Evolutionary conservation across 2,329 filamentous ascomycete species (phyloP).

Genomic region (Ophiostoma himal-ulmi): DNA sequence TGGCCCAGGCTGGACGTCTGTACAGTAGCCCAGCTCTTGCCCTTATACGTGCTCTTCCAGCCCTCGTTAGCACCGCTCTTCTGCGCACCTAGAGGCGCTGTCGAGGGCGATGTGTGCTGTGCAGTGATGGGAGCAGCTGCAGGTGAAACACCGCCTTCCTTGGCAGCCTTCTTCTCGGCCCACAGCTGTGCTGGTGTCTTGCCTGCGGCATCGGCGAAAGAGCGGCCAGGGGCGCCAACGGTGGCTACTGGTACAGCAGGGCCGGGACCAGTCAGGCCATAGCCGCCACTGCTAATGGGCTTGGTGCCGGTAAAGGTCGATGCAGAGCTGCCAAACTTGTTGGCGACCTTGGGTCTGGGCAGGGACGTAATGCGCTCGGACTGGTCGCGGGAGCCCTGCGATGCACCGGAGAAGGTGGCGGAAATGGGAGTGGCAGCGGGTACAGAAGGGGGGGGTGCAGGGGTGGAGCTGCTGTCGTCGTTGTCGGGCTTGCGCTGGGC

Average conservation of each 20-base stretch:
- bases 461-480: slow-evolving; percentile 4
- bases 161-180: slow-evolving; percentile 87
- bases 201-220: slow-evolving; percentile 88
- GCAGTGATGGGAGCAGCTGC: slow-evolving; percentile 27
- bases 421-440: neutral
- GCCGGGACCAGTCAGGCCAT: slow-evolving; percentile 59
- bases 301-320: slow-evolving; percentile 74
- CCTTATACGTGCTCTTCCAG: slow-evolving; percentile 88
- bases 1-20: slow-evolving; percentile 67
- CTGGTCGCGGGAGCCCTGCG: slow-evolving; percentile 67
- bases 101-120: slow-evolving; percentile 29
- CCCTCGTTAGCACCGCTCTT: slow-evolving; percentile 63
- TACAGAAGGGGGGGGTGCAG: slow-evolving; percentile 32
- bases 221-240: slow-evolving; percentile 77
- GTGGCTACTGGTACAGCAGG: slow-evolving; percentile 51
- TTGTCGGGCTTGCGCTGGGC: slow-evolving; percentile 22
- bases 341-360: slow-evolving; percentile 91
- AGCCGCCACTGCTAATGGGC: slow-evolving; percentile 66
- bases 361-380: slow-evolving; percentile 79
- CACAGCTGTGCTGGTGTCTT: slow-evolving; percentile 96
- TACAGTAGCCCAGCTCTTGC: slow-evolving; percentile 85
- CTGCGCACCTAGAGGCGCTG: slow-evolving; percentile 47
- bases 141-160: slow-evolving; percentile 40
- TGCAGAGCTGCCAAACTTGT: slow-evolving; percentile 69
- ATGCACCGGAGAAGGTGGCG: slow-evolving; percentile 45